Percentiles rank a stretch among this genome's conserved stretches.
Conservation (phyloP, 257 asterid genomes). For the Verbascum thapsus region DNA sequence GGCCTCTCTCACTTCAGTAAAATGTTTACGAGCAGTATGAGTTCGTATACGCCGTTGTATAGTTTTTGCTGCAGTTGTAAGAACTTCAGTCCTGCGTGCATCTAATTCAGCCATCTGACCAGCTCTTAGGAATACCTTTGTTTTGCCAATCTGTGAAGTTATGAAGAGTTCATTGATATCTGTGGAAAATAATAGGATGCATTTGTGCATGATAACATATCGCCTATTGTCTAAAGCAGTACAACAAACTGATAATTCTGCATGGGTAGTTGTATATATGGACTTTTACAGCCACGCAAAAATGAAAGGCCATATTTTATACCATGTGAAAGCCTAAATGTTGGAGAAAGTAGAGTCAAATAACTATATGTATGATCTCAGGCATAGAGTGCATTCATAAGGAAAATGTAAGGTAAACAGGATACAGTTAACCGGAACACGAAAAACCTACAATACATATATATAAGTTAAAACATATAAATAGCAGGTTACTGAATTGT, state of each 20-base stretch:
- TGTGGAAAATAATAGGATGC: constrained; percentile 2
- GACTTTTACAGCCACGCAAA: constrained; percentile 5
- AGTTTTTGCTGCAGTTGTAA: constrained; percentile 74
- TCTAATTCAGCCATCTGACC: constrained; percentile 99
- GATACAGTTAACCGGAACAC: neutral
- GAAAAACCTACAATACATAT: neutral
- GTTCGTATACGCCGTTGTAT: constrained; percentile 83
- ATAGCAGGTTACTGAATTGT: constrained; percentile 7
- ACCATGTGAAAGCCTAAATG: constrained; percentile 24
- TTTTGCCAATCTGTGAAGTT: constrained; percentile 80
- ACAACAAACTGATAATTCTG: neutral
- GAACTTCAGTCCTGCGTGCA: constrained; percentile 95
- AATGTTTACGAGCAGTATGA: constrained; percentile 75
- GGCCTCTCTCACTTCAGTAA: constrained; percentile 64
- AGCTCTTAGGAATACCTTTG: constrained; percentile 97
- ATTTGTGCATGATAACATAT: constrained; percentile 19
- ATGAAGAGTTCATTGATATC: constrained; percentile 25
- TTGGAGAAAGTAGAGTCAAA: neutral
- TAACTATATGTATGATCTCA: constrained; percentile 11
- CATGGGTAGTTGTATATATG: neutral
- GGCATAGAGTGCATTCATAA: constrained; percentile 17
- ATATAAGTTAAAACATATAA: neutral
- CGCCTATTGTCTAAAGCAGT: constrained; percentile 1
- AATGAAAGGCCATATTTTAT: constrained; percentile 1
- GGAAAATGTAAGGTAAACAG: neutral